A percentile compares a stretch with the other conserved stretches of the same genome.
Conservation (phyloP, 1,284 basidiomycete species). For the Cryptococcus neoformans region DNA sequence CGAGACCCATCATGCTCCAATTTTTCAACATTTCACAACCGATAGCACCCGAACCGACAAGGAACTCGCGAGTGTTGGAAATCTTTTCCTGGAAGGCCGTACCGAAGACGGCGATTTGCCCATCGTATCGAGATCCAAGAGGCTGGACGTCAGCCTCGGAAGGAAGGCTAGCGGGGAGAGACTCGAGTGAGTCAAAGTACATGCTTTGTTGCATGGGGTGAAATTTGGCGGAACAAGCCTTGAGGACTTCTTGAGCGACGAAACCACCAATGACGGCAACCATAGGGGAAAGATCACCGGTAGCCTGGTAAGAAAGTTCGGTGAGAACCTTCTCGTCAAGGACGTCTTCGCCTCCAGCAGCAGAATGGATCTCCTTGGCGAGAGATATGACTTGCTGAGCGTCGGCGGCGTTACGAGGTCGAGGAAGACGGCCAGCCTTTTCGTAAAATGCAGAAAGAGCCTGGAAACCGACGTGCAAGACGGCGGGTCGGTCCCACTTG, state of each 20-base stretch:
- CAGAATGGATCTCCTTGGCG: conserved; percentile 66
- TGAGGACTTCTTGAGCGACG: conserved; percentile 96
- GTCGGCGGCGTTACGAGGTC: conserved; percentile 79
- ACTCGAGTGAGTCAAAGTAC: conserved; percentile 98
- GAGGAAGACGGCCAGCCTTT: conserved; percentile 68
- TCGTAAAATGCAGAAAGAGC: conserved; percentile 80
- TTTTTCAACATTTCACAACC: conserved; percentile 99
- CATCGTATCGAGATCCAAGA: conserved; percentile 80
- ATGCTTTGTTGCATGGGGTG: conserved; percentile 93
- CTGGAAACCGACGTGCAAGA: conserved; percentile 93
- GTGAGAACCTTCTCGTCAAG: conserved; percentile 74
- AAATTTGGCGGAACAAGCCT: conserved; percentile 98
- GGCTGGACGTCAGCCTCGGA: conserved; percentile 85
- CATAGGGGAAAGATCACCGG: conserved; percentile 88
- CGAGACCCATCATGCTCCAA: conserved; percentile 99
- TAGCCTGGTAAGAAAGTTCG: conserved; percentile 88
- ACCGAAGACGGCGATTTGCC: conserved; percentile 95
- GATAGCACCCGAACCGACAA: conserved; percentile 97
- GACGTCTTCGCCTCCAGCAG: conserved; percentile 59
- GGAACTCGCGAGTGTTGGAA: conserved; percentile 86
- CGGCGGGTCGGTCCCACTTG: conserved; percentile 90
- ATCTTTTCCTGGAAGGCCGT: conserved; percentile 91
- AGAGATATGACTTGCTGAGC: conserved; percentile 67
- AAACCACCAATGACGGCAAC: conserved; percentile 96
- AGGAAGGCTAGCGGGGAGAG: conserved; percentile 71